A percentile compares a stretch with the other conserved stretches of the same genome.
Conservation (phyloP, 495 filamentous ascomycete species). For the Physcia stellaris region DNA sequence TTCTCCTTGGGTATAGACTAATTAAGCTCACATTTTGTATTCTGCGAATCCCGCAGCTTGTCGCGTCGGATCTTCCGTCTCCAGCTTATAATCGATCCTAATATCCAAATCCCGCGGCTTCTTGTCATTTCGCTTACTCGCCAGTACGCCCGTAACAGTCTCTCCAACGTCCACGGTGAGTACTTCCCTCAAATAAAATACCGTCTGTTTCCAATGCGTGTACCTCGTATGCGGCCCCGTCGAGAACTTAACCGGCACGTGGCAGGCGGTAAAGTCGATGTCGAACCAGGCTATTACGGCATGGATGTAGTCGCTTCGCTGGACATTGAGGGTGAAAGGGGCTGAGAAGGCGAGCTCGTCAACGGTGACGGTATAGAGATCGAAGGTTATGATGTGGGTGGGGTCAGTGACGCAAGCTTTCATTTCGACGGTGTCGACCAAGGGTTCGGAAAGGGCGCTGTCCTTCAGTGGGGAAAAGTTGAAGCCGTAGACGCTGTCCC, state of each 20-base stretch:
- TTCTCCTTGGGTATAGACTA: no score
- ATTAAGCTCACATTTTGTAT: slow-evolving; percentile 80
- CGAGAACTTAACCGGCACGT: slow-evolving; percentile 71
- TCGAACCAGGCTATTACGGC: slow-evolving; percentile 97
- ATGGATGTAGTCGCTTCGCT: slow-evolving; percentile 83
- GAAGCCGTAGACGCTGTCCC: slow-evolving; percentile 98
- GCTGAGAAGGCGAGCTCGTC: slow-evolving; percentile 66
- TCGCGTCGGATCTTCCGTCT: slow-evolving; percentile 57
- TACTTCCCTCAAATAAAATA: slow-evolving; percentile 77
- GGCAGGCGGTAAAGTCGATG: slow-evolving; percentile 92
- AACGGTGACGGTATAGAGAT: slow-evolving; percentile 63
- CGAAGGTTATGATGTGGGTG: slow-evolving; percentile 60
- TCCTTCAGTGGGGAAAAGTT: slow-evolving; percentile 83
- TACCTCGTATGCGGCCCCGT: slow-evolving; percentile 85
- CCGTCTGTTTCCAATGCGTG: slow-evolving; percentile 92
- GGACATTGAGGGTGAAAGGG: slow-evolving; percentile 54
- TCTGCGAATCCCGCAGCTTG: slow-evolving; percentile 53
- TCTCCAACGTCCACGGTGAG: slow-evolving; percentile 74
- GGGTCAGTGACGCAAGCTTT: slow-evolving; percentile 70
- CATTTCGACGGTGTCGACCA: slow-evolving; percentile 70
- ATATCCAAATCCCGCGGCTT: slow-evolving; percentile 95
- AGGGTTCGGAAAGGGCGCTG: slow-evolving; percentile 69
- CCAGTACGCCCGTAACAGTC: slow-evolving; percentile 52
- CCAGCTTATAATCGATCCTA: slow-evolving; percentile 65
- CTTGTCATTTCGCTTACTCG: slow-evolving; percentile 80